A percentile compares a stretch with the other conserved stretches of the same genome.
Evolutionary conservation across 2,329 filamentous ascomycete species (phyloP).

Genomic region (Claviceps maximensis): DNA sequence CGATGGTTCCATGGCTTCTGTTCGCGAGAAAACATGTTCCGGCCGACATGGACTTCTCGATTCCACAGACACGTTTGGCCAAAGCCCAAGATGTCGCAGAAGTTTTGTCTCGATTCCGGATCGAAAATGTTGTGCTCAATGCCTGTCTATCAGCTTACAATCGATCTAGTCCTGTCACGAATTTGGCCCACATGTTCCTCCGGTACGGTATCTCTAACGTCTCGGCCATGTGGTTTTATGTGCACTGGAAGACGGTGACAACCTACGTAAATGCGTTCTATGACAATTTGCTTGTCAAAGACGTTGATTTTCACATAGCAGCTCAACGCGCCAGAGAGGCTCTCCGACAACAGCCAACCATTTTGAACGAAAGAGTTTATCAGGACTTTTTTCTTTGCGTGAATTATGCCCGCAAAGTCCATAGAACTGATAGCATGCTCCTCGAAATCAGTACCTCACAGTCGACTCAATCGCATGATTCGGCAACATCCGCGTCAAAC

Average conservation of each 20-base stretch:
- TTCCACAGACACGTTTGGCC: constrained; percentile 13
- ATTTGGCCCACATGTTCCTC: constrained; percentile 17
- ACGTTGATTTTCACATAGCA: constrained; percentile 16
- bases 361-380: constrained; percentile 10
- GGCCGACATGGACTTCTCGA: constrained; percentile 7
- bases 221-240: constrained; percentile 19
- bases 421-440: constrained; percentile 7
- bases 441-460: constrained; percentile 12
- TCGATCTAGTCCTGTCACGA: constrained; percentile 11
- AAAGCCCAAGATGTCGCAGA: constrained; percentile 12
- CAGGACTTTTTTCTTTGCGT: constrained; percentile 19
- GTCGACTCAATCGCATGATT: constrained; percentile 12
- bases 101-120: constrained; percentile 11
- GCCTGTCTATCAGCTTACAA: constrained; percentile 18
- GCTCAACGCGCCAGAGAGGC: constrained; percentile 16
- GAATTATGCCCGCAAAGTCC: constrained; percentile 14
- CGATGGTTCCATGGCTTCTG: constrained; percentile 13
- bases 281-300: constrained; percentile 13
- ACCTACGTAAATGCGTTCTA: constrained; percentile 17
- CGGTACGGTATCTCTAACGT: constrained; percentile 14
- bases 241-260: constrained; percentile 16
- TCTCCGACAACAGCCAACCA: constrained; percentile 12
- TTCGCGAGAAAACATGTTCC: constrained; percentile 12
- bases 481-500: constrained; percentile 11
- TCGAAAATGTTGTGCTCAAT: constrained; percentile 18